A percentile compares a stretch with the other conserved stretches of the same genome.
phyloP scores from a whole-genome alignment of 768 basidiomycete species.

The Coprinellus aureogranulatus region DNA sequence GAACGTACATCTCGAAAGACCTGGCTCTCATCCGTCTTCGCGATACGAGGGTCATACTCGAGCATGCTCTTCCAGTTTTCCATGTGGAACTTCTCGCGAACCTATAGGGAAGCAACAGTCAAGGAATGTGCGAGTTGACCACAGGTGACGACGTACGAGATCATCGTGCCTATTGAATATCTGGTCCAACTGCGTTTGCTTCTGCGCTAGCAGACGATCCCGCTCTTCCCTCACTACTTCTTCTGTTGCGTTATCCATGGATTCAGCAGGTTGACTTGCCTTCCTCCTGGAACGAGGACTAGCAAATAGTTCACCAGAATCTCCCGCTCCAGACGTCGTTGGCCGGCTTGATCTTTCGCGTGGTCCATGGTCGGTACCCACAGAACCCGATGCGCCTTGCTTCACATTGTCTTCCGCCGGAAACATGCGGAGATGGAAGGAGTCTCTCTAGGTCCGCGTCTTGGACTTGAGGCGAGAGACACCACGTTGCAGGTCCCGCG shows the following conservation, averaged over 20 bases:
- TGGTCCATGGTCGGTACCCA: too few species aligned
- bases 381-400: too few species aligned
- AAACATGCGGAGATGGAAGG: too few species aligned
- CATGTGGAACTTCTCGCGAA: slow-evolving; percentile 88
- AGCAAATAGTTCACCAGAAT: too few species aligned
- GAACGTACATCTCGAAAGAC: slow-evolving; percentile 71
- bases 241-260: slow-evolving; percentile 22
- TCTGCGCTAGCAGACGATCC: slow-evolving; percentile 50
- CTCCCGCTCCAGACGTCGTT: too few species aligned
- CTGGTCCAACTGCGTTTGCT: slow-evolving; percentile 55
- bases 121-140: neutral
- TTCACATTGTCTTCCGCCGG: too few species aligned
- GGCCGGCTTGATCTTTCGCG: too few species aligned
- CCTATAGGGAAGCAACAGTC: slow-evolving; percentile 35
- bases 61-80: slow-evolving; percentile 77
- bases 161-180: slow-evolving; percentile 70
- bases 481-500: too few species aligned
- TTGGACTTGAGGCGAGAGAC: too few species aligned
- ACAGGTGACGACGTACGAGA: slow-evolving; percentile 49
- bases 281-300: too few species aligned
- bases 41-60: slow-evolving; percentile 75
- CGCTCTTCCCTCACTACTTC: slow-evolving; percentile 35
- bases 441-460: too few species aligned
- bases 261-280: too few species aligned
- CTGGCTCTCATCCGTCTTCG: slow-evolving; percentile 67